Evolutionary conservation across 441 rosid species (phyloP).

Genomic region (Erysimum cheiri): DNA sequence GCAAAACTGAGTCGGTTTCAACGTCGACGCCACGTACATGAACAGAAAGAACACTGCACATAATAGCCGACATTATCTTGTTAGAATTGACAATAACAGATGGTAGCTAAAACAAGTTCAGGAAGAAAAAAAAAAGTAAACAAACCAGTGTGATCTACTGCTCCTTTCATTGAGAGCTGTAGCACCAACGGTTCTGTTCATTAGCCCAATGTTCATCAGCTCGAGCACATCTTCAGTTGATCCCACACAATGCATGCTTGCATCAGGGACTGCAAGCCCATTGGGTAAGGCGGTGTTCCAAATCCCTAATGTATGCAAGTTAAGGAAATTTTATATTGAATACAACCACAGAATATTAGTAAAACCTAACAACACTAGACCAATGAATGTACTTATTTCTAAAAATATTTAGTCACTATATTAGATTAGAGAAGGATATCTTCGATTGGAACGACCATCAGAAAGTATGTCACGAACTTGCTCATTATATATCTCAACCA

Average conservation of each 20-base stretch:
- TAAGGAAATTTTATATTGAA: constrained; percentile 51
- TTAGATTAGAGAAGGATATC: constrained; percentile 71
- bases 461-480: constrained; percentile 88
- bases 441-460: constrained; percentile 63
- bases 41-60: constrained; percentile 79
- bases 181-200: constrained; percentile 88
- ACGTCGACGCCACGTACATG: constrained; percentile 83
- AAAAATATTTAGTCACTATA: constrained; percentile 1
- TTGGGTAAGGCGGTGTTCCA: constrained; percentile 76
- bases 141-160: constrained; percentile 90
- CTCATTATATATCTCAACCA: constrained; percentile 97
- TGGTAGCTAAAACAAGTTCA: constrained; percentile 7
- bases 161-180: constrained; percentile 97
- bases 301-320: constrained; percentile 93
- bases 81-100: not conserved
- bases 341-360: constrained; percentile 20
- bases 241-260: constrained; percentile 81
- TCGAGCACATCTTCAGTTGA: constrained; percentile 84
- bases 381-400: constrained; percentile 8
- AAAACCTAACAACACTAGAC: constrained; percentile 2
- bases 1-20: constrained; percentile 65
- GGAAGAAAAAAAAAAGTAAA: constrained; percentile 30
- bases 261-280: constrained; percentile 97
- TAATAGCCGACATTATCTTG: constrained; percentile 31
- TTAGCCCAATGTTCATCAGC: constrained; percentile 80